phyloP scores from a whole-genome alignment of 169 alveolate species.

The Toxoplasma gondii region DNA sequence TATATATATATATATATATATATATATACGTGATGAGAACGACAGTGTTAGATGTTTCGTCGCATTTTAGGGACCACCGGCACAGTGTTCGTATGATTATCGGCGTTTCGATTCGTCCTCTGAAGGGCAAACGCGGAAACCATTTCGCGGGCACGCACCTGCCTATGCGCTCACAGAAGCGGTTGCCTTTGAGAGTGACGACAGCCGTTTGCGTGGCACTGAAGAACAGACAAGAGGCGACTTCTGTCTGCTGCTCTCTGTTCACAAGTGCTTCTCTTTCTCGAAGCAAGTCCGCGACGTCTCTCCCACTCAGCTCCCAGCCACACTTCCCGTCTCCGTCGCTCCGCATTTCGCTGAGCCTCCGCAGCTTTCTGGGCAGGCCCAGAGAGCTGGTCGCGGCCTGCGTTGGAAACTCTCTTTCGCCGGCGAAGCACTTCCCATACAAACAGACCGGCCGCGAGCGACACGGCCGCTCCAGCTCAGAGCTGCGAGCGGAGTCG shows the following conservation, averaged over 20 bases:
- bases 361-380: background rate
- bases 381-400: too few species aligned
- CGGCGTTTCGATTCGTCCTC: too few species aligned
- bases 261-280: background rate
- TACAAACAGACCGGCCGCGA: background rate
- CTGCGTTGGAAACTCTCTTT: too few species aligned
- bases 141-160: background rate
- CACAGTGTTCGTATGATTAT: too few species aligned
- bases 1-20: too few species aligned
- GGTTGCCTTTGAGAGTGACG: slow-evolving; percentile 7
- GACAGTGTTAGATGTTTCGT: too few species aligned
- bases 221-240: slow-evolving; percentile 7
- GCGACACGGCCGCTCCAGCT: background rate
- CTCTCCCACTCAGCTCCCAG: background rate
- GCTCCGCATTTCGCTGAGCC: background rate
- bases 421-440: too few species aligned
- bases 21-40: too few species aligned
- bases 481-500: background rate
- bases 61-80: too few species aligned
- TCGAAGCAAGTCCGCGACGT: background rate
- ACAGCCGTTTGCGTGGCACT: background rate
- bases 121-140: background rate
- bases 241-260: background rate
- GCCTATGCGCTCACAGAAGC: slow-evolving; percentile 15
- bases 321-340: background rate